A percentile compares a stretch with the other conserved stretches of the same genome.
These are phyloP conservation scores for Candida fluviatilis DNA, from an alignment of 805 yeast species.

Conservation along the genomic window DNA sequence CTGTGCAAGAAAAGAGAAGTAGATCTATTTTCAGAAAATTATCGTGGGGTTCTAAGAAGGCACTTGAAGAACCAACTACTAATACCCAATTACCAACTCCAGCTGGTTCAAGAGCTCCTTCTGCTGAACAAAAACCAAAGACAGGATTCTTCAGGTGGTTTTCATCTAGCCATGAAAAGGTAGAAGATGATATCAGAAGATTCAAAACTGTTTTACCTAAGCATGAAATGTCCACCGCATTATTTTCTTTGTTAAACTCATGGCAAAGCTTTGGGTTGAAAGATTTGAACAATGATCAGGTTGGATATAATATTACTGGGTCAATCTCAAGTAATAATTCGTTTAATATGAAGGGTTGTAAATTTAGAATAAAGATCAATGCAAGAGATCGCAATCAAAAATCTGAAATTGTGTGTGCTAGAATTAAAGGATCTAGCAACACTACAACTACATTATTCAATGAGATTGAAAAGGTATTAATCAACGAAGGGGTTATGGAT, in stretches of 20 bases:
- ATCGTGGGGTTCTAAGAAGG: conserved; percentile 45
- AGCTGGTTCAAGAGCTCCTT: conserved; percentile 24
- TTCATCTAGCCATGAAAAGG: conserved; percentile 21
- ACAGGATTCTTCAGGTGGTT: conserved; percentile 39
- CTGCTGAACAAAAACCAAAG: conserved; percentile 24
- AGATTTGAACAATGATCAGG: conserved; percentile 44
- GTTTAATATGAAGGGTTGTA: conserved; percentile 58
- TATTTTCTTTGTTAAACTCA: conserved; percentile 55
- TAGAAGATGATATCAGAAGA: conserved; percentile 27
- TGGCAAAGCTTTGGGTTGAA: conserved; percentile 73
- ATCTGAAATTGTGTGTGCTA: conserved; percentile 56
- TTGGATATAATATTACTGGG: conserved; percentile 50
- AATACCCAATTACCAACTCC: conserved; percentile 31
- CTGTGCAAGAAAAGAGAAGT: conserved; percentile 23
- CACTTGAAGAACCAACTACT: conserved; percentile 17
- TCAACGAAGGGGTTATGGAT: conserved; percentile 59
- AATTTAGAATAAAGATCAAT: conserved; percentile 52
- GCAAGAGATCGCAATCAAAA: conserved; percentile 37
- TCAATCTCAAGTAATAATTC: conserved; percentile 58
- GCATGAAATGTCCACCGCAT: conserved; percentile 60
- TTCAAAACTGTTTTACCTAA: conserved; percentile 39
- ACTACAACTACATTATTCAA: conserved; percentile 55
- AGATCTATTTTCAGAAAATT: conserved; percentile 46
- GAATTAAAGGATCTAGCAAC: conserved; percentile 61
- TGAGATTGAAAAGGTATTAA: conserved; percentile 63